phyloP scores from a whole-genome alignment of 1,284 basidiomycete species.

The Ustilago curta region DNA sequence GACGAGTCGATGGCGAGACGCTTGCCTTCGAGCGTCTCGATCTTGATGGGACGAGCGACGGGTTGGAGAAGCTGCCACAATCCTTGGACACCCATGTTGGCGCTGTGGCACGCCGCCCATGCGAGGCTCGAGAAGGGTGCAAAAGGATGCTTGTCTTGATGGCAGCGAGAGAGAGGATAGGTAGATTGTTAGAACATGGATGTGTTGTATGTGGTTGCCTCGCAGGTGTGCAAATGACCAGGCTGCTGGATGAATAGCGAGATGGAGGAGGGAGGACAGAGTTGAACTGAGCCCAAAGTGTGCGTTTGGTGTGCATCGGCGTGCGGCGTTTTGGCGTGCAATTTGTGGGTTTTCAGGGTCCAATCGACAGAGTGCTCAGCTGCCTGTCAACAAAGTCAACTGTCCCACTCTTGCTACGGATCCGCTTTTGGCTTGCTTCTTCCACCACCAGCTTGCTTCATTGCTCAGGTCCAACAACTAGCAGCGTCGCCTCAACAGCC shows the following conservation, averaged over 20 bases:
- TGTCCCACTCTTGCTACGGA: too few relatives aligned
- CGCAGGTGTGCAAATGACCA: neutral
- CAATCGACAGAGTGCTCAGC: too few relatives aligned
- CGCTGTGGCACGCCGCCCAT: neutral
- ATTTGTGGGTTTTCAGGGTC: too few relatives aligned
- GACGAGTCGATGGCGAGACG: slow-evolving; percentile 85
- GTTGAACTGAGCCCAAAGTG: slow-evolving; percentile 12
- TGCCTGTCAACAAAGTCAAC: too few relatives aligned
- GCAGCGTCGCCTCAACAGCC: neutral
- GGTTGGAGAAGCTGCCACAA: slow-evolving; percentile 69
- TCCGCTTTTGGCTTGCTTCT: neutral
- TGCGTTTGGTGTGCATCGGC: slow-evolving; percentile 25
- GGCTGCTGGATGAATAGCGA: neutral
- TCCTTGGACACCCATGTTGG: slow-evolving; percentile 68
- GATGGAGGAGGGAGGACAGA: neutral
- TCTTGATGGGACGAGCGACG: slow-evolving; percentile 68
- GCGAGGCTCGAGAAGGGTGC: neutral
- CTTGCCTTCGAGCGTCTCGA: slow-evolving; percentile 69
- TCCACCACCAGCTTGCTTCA: neutral
- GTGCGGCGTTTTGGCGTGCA: slow-evolving; percentile 11
- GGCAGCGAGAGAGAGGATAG: neutral
- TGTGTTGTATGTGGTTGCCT: neutral
- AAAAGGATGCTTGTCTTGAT: neutral
- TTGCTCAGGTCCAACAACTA: neutral
- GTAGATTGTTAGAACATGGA: slow-evolving; percentile 7